phyloP scores from a whole-genome alignment of 176 grass and related monocot species.

The Lolium perenne region DNA sequence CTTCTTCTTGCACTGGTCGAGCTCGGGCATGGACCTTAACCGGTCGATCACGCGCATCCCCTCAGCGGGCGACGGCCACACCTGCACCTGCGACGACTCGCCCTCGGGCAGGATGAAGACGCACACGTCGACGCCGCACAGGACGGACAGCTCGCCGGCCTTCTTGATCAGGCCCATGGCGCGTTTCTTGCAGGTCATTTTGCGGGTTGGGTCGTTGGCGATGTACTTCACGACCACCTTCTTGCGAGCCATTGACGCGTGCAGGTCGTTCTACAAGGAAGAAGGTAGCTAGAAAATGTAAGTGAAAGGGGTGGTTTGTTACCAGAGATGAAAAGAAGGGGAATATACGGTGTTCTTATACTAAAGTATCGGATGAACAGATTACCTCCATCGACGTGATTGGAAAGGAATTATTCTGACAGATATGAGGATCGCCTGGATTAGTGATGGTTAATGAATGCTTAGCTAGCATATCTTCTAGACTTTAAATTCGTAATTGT shows the following conservation, averaged over 20 bases:
- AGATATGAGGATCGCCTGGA: not conserved
- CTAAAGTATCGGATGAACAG: not conserved
- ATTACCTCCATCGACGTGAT: slow-evolving; percentile 1
- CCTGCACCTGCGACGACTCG: not conserved
- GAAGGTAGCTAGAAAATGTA: not conserved
- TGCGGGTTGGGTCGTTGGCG: slow-evolving; percentile 29
- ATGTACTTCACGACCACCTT: slow-evolving; percentile 39
- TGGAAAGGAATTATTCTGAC: slow-evolving; percentile 15
- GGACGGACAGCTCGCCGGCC: slow-evolving; percentile 31
- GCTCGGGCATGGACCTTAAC: slow-evolving; percentile 52
- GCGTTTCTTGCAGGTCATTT: slow-evolving; percentile 39
- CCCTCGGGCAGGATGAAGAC: not conserved
- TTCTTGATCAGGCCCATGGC: slow-evolving; percentile 42
- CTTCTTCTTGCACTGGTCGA: slow-evolving; percentile 63
- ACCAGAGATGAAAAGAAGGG: not conserved
- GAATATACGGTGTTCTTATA: not conserved
- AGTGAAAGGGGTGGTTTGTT: not conserved
- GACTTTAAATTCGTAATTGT: not conserved
- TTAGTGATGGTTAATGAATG: not conserved
- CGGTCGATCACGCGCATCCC: slow-evolving; percentile 26
- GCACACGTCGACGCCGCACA: slow-evolving; percentile 40
- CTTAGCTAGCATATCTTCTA: not conserved
- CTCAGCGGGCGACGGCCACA: not conserved
- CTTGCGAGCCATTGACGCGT: slow-evolving; percentile 36
- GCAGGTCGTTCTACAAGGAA: not conserved